A percentile compares a stretch with the other conserved stretches of the same genome.
Evolutionary conservation across 202 grass and related monocot species (phyloP).

Genomic region (Zoysia matrella): DNA sequence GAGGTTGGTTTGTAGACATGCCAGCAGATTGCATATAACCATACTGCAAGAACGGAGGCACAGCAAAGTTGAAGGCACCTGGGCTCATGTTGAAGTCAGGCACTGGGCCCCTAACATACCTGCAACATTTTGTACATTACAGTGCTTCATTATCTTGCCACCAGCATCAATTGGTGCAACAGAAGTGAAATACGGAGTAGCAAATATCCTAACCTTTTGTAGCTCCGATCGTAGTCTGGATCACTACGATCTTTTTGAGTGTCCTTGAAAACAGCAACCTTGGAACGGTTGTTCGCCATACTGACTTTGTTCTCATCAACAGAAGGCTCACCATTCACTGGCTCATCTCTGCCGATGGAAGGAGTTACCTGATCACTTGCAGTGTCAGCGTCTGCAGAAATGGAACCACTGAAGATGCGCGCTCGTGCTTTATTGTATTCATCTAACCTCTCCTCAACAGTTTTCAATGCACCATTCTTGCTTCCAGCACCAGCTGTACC

Average conservation of each 20-base stretch:
- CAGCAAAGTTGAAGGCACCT: conserved; percentile 53
- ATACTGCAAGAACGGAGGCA: conserved; percentile 72
- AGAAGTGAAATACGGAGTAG: conserved; percentile 28
- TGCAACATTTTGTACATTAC: conserved; percentile 45
- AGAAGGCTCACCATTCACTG: conserved; percentile 44
- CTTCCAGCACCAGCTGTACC: conserved; percentile 49
- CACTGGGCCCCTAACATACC: conserved; percentile 72
- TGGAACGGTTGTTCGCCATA: conserved; percentile 49
- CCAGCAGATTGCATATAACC: conserved; percentile 61
- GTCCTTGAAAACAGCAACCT: conserved; percentile 93
- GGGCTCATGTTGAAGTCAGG: conserved; percentile 53
- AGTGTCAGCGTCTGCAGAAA: conserved; percentile 47
- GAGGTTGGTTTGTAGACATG: conserved; percentile 70
- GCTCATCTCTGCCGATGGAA: conserved; percentile 48
- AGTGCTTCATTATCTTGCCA: conserved; percentile 23
- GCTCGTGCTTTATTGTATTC: conserved; percentile 92
- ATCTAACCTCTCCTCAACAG: conserved; percentile 94
- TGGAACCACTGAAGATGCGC: conserved; percentile 84
- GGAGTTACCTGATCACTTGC: conserved; percentile 45
- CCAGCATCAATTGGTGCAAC: conserved; percentile 24
- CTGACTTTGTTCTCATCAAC: conserved; percentile 56
- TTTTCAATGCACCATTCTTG: conserved; percentile 66
- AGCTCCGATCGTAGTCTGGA: conserved; percentile 94
- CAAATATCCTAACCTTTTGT: conserved; percentile 63
- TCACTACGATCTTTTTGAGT: conserved; percentile 86